These are phyloP conservation scores for Collybia mongolica DNA, from an alignment of 768 basidiomycete genomes.

Conservation along the genomic window DNA sequence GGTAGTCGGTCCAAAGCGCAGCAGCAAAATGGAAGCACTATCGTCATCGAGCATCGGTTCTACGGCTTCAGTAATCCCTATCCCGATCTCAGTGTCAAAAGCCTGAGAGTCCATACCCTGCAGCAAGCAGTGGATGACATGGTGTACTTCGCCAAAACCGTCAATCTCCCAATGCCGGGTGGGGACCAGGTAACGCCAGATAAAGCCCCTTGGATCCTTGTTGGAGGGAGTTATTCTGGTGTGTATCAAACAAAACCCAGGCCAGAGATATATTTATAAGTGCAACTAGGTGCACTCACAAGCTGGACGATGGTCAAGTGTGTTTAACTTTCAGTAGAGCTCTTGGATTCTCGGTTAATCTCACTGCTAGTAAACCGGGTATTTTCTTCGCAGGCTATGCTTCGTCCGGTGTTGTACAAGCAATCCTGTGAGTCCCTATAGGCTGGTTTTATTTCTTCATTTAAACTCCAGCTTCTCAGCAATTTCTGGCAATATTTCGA, in stretches of 20 bases:
- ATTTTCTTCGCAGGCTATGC: conserved; percentile 67
- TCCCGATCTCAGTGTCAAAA: conserved; percentile 55
- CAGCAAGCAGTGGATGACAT: conserved; percentile 77
- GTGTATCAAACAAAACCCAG: neutral
- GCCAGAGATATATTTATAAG: neutral
- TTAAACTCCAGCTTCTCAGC: neutral
- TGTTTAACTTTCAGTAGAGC: conserved; percentile 14
- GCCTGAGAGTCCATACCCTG: conserved; percentile 60
- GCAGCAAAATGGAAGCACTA: conserved; percentile 59
- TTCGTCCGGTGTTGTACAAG: conserved; percentile 65
- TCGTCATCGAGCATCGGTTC: conserved; percentile 73
- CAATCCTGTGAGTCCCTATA: conserved; percentile 41
- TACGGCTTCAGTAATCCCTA: conserved; percentile 75
- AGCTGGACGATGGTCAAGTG: conserved; percentile 73
- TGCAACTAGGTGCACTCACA: conserved; percentile 31
- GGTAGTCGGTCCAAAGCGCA: conserved; percentile 38
- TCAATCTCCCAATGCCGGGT: conserved; percentile 63
- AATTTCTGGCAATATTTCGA: conserved; percentile 77
- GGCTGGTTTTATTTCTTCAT: neutral
- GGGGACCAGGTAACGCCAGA: conserved; percentile 61
- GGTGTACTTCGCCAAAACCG: conserved; percentile 67
- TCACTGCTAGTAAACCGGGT: conserved; percentile 47
- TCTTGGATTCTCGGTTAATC: neutral
- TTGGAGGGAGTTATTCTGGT: conserved; percentile 54
- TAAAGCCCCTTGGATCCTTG: conserved; percentile 47